Evolutionary conservation across 2,329 filamentous ascomycete species (phyloP).

Genomic region (Blumeria graminis): DNA sequence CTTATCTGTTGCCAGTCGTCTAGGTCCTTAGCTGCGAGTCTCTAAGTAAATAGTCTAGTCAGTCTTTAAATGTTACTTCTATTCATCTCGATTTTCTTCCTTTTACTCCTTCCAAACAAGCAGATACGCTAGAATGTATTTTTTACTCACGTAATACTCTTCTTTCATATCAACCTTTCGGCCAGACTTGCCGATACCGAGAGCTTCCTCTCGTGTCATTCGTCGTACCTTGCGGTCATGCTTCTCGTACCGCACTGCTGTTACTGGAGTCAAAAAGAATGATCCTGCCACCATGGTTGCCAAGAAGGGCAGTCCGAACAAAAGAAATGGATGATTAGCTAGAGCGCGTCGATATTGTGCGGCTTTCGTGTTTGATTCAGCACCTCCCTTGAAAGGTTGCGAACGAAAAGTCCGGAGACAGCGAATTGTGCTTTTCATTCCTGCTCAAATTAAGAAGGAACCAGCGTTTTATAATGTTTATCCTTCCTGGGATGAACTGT

Average conservation of each 20-base stretch:
- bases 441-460: background rate
- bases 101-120: background rate
- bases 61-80: background rate
- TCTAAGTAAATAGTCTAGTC: slow-evolving; percentile 22
- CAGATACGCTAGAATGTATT: background rate
- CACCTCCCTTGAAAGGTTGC: slow-evolving; percentile 45
- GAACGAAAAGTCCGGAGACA: slow-evolving; percentile 26
- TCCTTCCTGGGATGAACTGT: background rate
- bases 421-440: background rate
- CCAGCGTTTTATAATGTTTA: background rate
- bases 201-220: slow-evolving; percentile 62
- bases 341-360: slow-evolving; percentile 54
- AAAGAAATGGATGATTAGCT: slow-evolving; percentile 58
- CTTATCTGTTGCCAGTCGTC: slow-evolving; percentile 96
- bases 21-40: slow-evolving; percentile 65
- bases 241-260: slow-evolving; percentile 79
- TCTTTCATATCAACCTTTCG: slow-evolving; percentile 59
- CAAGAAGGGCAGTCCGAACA: slow-evolving; percentile 89
- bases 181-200: slow-evolving; percentile 49
- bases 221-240: slow-evolving; percentile 77
- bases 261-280: slow-evolving; percentile 83
- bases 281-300: slow-evolving; percentile 72
- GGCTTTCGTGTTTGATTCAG: slow-evolving; percentile 43
- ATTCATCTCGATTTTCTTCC: background rate
- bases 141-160: slow-evolving; percentile 54